Evolutionary conservation across 2,329 filamentous ascomycete species (phyloP), one percentile per base, ranked within the genome.

Genomic region (Fusarium liriodendri): DNA sequence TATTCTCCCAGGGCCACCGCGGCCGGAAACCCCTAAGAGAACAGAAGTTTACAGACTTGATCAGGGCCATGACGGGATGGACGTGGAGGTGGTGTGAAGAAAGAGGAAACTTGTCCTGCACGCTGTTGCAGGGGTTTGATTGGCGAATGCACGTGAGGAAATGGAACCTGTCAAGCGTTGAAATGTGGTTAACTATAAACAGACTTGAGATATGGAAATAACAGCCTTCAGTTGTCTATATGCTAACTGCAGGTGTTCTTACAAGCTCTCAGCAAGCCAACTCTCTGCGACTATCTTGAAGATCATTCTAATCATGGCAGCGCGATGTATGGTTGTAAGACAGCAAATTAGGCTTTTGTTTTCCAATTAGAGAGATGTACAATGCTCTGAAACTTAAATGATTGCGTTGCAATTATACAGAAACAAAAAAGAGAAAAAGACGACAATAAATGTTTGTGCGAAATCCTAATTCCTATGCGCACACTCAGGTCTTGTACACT

Each of bases 401-500:
- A 50, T 50, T 33, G n/a, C 11, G 52, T 55, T 50, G 1, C n/a
- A 29, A 29, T 50, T 29, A 35, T 35, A 55, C 10, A 22, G 11
- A 8, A 55, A 22, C n/a, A 33, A 55, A 32, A 29, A 55, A 33
- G n/a, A 32, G 29, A 35, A 32, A 16, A n/a, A 35, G 11, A 35
- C 13, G 29, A 16, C 20, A 14, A n/a, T 6, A 35, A 35, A 4
- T n/a, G 45, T n/a, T n/a, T 18, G 16, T 29, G 9, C 10, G 16
- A 13, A 29, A n/a, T n/a, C 29, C 20, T 11, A 25, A 18, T n/a
- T 33, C 4, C 11, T 33, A 37, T 18, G 22, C 20, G 18, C 22
- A 59, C 47, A 6, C 22, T 22, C 58, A 79, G 4, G 64, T 70
- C 38, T 62, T 63, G 29, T 74, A 79, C 7, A 75, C 59, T 18